Evolutionary conservation across 169 alveolate species (phyloP).

Genomic region (Perkinsus olseni): DNA sequence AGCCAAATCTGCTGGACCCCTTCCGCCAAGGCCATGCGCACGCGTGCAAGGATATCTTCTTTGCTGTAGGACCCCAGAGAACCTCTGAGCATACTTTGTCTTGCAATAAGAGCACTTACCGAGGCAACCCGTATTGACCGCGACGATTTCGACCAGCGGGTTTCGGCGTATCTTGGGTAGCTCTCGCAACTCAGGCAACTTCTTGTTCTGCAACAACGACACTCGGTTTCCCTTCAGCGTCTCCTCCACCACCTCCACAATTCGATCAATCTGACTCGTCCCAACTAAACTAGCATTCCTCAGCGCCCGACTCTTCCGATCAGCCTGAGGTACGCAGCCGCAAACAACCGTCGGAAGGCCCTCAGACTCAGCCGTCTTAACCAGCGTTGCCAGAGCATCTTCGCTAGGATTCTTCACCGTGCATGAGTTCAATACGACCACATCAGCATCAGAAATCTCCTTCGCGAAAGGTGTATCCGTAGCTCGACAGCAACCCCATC

Average conservation of each 20-base stretch:
- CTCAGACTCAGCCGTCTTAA: constrained; percentile 37
- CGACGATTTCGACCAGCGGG: constrained; percentile 81
- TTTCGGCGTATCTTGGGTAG: constrained; percentile 96
- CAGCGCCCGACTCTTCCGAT: constrained; percentile 49
- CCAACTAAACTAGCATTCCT: constrained; percentile 48
- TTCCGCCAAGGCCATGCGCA: constrained; percentile 70
- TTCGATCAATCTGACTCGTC: constrained; percentile 52
- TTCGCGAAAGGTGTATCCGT: neutral
- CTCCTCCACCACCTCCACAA: constrained; percentile 92
- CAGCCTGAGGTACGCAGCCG: constrained; percentile 96
- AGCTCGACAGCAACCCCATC: constrained; percentile 52
- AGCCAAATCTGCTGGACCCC: constrained; percentile 94
- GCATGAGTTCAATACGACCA: constrained; percentile 88
- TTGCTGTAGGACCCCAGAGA: constrained; percentile 81
- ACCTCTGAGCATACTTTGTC: constrained; percentile 96
- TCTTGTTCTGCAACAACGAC: constrained; percentile 67
- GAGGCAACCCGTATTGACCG: constrained; percentile 94
- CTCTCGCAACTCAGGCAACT: constrained; percentile 28
- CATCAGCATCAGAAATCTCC: constrained; percentile 37
- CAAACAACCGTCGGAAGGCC: constrained; percentile 54
- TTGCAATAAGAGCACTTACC: constrained; percentile 98
- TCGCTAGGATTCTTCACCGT: constrained; percentile 98
- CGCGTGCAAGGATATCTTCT: constrained; percentile 77
- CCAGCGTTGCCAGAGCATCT: constrained; percentile 73
- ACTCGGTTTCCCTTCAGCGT: constrained; percentile 85